These are phyloP conservation scores for Prosopis cineraria DNA, from an alignment of 306 rosid genomes.

Conservation along the genomic window DNA sequence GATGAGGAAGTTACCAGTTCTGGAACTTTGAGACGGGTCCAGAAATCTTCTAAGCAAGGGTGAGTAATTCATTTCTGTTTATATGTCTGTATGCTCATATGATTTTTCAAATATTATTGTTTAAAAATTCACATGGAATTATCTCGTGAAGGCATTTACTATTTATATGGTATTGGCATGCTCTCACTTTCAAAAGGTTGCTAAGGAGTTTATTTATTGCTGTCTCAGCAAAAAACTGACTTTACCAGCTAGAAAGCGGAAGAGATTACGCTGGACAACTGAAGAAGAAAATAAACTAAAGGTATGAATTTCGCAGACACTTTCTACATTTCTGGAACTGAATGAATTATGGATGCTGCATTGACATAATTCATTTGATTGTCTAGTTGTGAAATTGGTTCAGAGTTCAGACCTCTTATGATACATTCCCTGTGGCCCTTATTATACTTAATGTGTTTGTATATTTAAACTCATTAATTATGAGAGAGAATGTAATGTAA, in stretches of 20 bases:
- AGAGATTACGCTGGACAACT: constrained; percentile 38
- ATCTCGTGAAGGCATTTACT: background rate
- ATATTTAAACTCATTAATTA: no score
- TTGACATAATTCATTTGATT: background rate
- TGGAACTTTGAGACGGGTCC: background rate
- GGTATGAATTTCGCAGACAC: constrained; percentile 33
- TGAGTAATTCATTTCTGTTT: constrained; percentile 27
- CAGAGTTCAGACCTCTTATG: background rate
- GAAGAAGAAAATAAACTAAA: constrained; percentile 46
- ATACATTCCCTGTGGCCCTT: no score
- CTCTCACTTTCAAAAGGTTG: background rate
- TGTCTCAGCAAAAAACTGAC: constrained; percentile 23
- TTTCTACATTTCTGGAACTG: background rate
- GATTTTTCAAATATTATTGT: background rate
- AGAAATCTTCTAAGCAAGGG: constrained; percentile 16
- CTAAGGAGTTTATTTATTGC: constrained; percentile 15
- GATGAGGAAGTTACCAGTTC: constrained; percentile 36
- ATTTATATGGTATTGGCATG: background rate
- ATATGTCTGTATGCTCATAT: background rate
- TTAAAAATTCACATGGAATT: background rate
- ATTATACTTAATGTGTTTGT: no score
- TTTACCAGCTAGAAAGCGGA: constrained; percentile 21
- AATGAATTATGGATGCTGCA: background rate
- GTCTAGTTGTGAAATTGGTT: constrained; percentile 22
- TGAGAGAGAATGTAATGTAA: no score